Percentiles rank a stretch among this genome's conserved stretches.
These are phyloP conservation scores for Talaromyces marneffei DNA, from an alignment of 2,329 filamentous ascomycete genomes.

Conservation along the genomic window DNA sequence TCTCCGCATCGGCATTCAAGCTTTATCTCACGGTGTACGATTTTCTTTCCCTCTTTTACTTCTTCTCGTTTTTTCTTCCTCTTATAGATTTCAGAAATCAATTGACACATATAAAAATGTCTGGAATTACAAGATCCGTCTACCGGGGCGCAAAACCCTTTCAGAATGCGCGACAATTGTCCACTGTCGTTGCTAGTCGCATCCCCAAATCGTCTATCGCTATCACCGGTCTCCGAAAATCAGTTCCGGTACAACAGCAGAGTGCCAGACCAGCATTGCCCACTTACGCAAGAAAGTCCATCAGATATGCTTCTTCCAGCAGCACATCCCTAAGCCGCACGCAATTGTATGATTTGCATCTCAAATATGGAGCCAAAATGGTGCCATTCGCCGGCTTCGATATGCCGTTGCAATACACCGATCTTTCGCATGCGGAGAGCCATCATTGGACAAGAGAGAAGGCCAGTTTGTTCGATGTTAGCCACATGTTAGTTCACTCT, in stretches of 20 bases:
- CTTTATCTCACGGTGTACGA: conserved; percentile 3
- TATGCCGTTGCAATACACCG: conserved; percentile 87
- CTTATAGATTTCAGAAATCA: background rate
- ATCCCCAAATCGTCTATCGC: background rate
- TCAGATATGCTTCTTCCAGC: conserved; percentile 31
- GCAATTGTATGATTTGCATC: conserved; percentile 71
- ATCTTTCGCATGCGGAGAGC: conserved; percentile 71
- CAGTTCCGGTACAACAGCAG: background rate
- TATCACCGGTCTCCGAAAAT: conserved; percentile 10
- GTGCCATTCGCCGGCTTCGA: conserved; percentile 90
- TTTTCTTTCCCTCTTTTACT: background rate
- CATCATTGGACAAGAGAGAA: conserved; percentile 85
- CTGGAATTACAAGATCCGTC: conserved; percentile 1
- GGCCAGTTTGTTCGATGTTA: conserved; percentile 90
- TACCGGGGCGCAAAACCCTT: conserved; percentile 11
- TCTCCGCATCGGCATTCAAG: conserved; percentile 15
- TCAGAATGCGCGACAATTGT: conserved; percentile 12
- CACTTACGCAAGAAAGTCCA: conserved; percentile 20
- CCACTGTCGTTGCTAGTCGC: conserved; percentile 3
- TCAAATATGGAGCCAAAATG: conserved; percentile 80
- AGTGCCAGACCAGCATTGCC: background rate
- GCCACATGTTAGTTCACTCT: conserved; percentile 68
- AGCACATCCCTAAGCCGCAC: conserved; percentile 44
- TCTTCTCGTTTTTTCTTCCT: background rate
- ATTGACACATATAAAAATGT: conserved; percentile 5